Conservation (phyloP, 345 rosid genomes). For the Balakata baccata region DNA sequence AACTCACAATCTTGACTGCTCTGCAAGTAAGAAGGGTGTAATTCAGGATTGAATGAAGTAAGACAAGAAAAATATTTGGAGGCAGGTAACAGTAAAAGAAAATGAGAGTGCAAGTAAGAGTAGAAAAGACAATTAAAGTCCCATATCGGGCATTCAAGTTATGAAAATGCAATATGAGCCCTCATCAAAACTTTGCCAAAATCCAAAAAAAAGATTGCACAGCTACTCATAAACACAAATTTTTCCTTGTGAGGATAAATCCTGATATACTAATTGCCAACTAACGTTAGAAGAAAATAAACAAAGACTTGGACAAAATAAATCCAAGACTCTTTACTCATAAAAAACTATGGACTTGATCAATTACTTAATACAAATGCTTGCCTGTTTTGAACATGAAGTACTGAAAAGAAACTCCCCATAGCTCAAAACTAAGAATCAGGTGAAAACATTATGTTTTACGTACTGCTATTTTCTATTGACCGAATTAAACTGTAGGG, state of each 20-base stretch:
- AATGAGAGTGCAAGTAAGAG: background rate
- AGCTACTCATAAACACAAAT: background rate
- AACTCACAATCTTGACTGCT: background rate
- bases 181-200: background rate
- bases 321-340: background rate
- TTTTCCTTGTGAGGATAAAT: background rate
- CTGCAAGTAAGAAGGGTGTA: background rate
- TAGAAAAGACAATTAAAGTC: background rate
- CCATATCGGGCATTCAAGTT: background rate
- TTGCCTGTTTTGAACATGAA: background rate
- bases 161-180: background rate
- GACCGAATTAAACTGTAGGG: background rate
- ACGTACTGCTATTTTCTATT: background rate
- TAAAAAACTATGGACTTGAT: background rate
- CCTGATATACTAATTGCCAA: background rate
- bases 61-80: background rate
- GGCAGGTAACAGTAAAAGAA: background rate
- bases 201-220: background rate
- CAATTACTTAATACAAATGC: background rate
- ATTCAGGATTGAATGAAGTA: background rate
- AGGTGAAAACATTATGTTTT: background rate
- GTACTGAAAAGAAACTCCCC: background rate
- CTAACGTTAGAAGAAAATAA: background rate
- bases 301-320: background rate
- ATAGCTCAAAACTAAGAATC: constrained; percentile 1